Percentiles rank a stretch among this genome's conserved stretches.
These are phyloP conservation scores for Boletus rex-veris DNA, from an alignment of 768 basidiomycete species.

Conservation along the genomic window DNA sequence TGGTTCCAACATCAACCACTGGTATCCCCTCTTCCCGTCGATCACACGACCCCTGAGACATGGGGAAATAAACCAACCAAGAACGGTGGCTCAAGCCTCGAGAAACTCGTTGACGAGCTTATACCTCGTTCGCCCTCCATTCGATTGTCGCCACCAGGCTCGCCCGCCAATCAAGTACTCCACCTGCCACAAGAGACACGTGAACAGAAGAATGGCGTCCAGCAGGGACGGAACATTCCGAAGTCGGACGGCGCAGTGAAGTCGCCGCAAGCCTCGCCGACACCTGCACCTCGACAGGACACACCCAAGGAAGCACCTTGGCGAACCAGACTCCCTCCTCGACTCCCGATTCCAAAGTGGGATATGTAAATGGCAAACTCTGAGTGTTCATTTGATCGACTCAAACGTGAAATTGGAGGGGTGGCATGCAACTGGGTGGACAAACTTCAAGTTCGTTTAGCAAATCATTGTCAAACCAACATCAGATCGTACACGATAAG, in stretches of 20 bases:
- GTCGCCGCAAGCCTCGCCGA: not conserved
- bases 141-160: constrained; percentile 17
- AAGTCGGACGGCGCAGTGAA: not conserved
- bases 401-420: not conserved
- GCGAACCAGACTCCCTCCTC: constrained; percentile 28
- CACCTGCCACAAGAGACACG: not conserved
- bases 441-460: no score
- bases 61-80: not conserved
- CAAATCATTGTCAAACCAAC: no score
- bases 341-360: constrained; percentile 32
- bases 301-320: constrained; percentile 13
- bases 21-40: constrained; percentile 1
- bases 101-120: constrained; percentile 13
- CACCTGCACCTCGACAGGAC: constrained; percentile 3
- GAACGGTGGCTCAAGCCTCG: constrained; percentile 8
- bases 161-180: constrained; percentile 1
- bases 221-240: not conserved
- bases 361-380: no score
- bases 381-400: not conserved
- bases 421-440: no score
- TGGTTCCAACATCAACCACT: constrained; percentile 18
- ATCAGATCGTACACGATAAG: no score
- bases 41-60: not conserved
- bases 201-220: not conserved
- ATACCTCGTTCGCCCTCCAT: constrained; percentile 17